Evolutionary conservation across 2,329 filamentous ascomycete genomes (phyloP).

Genomic region (Beauveria varroae): DNA sequence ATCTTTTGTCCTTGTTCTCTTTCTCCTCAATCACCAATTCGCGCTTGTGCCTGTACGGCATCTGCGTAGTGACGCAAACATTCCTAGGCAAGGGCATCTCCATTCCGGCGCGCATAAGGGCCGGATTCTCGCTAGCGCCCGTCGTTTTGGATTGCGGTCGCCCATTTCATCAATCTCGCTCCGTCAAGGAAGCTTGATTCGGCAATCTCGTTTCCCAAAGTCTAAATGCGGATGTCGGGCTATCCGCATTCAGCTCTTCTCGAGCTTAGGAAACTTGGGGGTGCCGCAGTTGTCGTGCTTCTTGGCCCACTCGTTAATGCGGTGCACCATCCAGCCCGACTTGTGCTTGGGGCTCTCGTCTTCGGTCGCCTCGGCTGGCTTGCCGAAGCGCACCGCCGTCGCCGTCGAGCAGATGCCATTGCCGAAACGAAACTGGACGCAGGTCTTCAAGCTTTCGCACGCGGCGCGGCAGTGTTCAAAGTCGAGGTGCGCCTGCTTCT

Average conservation of each 20-base stretch:
- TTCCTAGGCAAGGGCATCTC: not conserved
- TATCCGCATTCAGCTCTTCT: not conserved
- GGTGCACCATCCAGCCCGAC: conserved; percentile 36
- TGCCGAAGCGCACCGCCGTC: conserved; percentile 30
- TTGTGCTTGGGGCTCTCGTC: conserved; percentile 23
- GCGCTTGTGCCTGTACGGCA: not conserved
- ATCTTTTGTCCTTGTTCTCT: not conserved
- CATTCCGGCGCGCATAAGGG: not conserved
- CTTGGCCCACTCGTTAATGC: conserved; percentile 33
- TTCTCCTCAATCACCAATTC: not conserved
- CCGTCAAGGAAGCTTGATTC: not conserved
- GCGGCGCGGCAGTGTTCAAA: conserved; percentile 36
- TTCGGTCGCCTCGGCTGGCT: conserved; percentile 24
- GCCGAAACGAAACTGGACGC: conserved; percentile 35
- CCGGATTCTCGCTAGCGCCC: not conserved
- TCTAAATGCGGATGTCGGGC: not conserved
- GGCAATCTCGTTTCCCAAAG: not conserved
- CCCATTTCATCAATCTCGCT: not conserved
- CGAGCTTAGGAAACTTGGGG: conserved; percentile 24
- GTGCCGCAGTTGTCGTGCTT: conserved; percentile 28
- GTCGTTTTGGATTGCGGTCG: not conserved
- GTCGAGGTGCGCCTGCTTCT: conserved; percentile 34
- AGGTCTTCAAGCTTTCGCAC: conserved; percentile 31
- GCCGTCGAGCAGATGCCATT: conserved; percentile 31
- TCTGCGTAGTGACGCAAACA: not conserved